A percentile compares a stretch with the other conserved stretches of the same genome.
Evolutionary conservation across 306 rosid genomes (phyloP).

Genomic region (Castanea mollissima): DNA sequence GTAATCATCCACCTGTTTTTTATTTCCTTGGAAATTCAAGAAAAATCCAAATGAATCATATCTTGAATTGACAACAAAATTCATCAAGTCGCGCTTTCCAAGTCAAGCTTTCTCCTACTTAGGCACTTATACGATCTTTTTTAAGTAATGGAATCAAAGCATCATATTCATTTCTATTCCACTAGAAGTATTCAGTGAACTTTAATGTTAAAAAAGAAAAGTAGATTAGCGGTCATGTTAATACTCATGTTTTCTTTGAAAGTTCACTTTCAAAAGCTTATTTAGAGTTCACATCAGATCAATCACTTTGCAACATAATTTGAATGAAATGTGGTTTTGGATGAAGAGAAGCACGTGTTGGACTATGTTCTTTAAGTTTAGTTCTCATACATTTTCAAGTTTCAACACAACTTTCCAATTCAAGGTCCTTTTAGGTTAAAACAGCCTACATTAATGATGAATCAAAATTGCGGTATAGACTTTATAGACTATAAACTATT

Average conservation of each 20-base stretch:
- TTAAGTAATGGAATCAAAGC: not conserved
- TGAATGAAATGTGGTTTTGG: conserved; percentile 11
- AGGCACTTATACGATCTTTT: not conserved
- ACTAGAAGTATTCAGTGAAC: not conserved
- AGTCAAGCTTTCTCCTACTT: not conserved
- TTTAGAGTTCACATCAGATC: conserved; percentile 1
- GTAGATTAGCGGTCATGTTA: not conserved
- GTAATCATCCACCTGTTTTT: not conserved
- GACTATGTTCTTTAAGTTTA: not conserved
- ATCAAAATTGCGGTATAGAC: not conserved
- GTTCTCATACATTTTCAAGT: not conserved
- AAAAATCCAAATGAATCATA: not conserved
- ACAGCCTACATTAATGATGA: not conserved
- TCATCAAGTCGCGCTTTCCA: not conserved
- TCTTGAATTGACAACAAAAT: not conserved
- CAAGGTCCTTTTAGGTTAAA: not conserved
- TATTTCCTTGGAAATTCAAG: not conserved
- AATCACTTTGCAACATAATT: conserved; percentile 10
- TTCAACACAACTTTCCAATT: not conserved
- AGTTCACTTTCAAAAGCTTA: conserved; percentile 7
- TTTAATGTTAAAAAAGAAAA: not conserved
- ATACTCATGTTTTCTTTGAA: not conserved
- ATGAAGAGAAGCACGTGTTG: conserved; percentile 8
- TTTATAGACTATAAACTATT: not conserved
- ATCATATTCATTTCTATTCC: not conserved